Percentiles rank a stretch among this genome's conserved stretches.
Evolutionary conservation across 1,139 yeast species (phyloP).

Genomic region (Lodderomyces orthopsilosis): DNA sequence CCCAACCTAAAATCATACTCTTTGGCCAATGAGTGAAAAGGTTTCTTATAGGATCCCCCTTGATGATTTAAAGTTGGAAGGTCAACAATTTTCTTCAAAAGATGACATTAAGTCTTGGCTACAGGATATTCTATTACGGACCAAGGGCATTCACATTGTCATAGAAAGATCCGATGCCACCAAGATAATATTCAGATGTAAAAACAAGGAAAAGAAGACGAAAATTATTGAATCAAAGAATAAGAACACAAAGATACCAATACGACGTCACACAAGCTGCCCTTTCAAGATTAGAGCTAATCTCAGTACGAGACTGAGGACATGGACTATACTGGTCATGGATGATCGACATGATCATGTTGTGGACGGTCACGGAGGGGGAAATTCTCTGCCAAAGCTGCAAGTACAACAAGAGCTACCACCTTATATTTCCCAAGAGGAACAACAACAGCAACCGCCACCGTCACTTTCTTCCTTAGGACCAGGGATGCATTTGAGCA

Average conservation of each 20-base stretch:
- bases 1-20: not conserved
- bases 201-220: conserved; percentile 28
- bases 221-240: conserved; percentile 17
- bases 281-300: conserved; percentile 73
- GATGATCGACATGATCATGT: conserved; percentile 51
- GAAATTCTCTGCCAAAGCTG: not conserved
- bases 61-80: conserved; percentile 17
- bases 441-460: conserved; percentile 2
- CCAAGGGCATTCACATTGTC: conserved; percentile 58
- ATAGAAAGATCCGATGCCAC: conserved; percentile 68
- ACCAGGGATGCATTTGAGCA: conserved; percentile 1
- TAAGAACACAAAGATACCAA: conserved; percentile 9
- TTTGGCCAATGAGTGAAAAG: conserved; percentile 7
- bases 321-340: conserved; percentile 62
- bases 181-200: conserved; percentile 70
- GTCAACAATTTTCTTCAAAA: conserved; percentile 17
- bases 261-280: conserved; percentile 40
- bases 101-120: conserved; percentile 68
- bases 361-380: conserved; percentile 9
- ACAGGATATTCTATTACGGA: conserved; percentile 40
- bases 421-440: no score
- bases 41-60: conserved; percentile 11
- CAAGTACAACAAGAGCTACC: not conserved
- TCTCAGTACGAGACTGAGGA: conserved; percentile 50
- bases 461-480: not conserved